Evolutionary conservation across 805 yeast genomes (phyloP).

Genomic region (Lachancea nothofagi): DNA sequence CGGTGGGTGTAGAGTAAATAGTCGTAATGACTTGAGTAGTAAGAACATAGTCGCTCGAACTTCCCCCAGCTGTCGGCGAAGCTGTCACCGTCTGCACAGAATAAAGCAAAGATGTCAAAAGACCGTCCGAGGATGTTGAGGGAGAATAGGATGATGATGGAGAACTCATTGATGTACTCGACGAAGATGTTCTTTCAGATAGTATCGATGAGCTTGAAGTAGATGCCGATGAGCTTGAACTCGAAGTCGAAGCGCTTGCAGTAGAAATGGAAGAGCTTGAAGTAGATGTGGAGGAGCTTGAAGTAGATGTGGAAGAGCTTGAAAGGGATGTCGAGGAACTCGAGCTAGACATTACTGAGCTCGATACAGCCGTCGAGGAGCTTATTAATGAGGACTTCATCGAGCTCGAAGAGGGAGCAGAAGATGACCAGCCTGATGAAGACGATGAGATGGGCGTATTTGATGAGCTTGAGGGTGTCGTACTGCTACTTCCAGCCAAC

Average conservation of each 20-base stretch:
- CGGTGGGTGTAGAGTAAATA: constrained; percentile 14
- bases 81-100: constrained; percentile 22
- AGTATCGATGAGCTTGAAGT: constrained; percentile 11
- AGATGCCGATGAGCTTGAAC: constrained; percentile 6
- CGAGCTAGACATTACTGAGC: constrained; percentile 13
- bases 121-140: background rate
- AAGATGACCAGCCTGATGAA: no score
- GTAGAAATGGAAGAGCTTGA: constrained; percentile 10
- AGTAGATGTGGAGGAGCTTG: background rate
- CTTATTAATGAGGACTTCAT: constrained; percentile 6
- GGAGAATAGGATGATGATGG: constrained; percentile 6
- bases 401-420: constrained; percentile 2
- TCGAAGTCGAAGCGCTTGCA: constrained; percentile 12
- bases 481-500: no score
- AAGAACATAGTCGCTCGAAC: constrained; percentile 2
- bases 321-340: constrained; percentile 7
- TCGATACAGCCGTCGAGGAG: constrained; percentile 6
- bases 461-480: background rate
- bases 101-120: constrained; percentile 15
- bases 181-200: no score
- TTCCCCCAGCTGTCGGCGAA: constrained; percentile 3
- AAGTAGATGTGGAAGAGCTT: background rate
- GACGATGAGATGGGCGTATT: constrained; percentile 3
- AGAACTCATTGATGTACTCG: constrained; percentile 4
- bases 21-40: constrained; percentile 19